phyloP scores from a whole-genome alignment of 2,329 filamentous ascomycete species.

The Hirsutella minnesotensis region DNA sequence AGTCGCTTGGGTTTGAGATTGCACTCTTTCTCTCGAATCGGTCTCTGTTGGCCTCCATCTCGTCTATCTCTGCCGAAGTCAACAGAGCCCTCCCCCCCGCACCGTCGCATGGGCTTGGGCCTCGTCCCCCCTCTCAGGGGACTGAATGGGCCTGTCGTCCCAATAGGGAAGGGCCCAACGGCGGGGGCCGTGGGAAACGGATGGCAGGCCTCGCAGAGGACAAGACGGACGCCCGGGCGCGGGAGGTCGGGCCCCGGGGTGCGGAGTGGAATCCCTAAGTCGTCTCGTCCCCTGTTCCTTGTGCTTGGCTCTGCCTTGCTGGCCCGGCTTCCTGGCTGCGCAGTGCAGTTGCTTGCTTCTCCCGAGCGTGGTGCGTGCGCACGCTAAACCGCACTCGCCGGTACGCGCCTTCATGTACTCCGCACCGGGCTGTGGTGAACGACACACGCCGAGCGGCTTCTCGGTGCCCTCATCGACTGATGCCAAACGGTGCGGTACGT shows the following conservation, averaged over 20 bases:
- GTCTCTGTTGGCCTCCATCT: background rate
- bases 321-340: background rate
- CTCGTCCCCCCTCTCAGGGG: background rate
- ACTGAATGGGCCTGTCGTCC: background rate
- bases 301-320: background rate
- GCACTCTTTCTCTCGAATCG: background rate
- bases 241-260: constrained; percentile 1
- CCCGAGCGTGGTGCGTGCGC: too few species aligned
- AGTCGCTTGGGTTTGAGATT: too few species aligned
- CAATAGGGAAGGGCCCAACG: background rate
- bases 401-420: too few species aligned
- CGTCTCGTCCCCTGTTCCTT: background rate
- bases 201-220: background rate
- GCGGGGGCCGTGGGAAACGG: background rate
- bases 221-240: background rate
- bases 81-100: background rate
- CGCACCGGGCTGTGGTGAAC: too few species aligned
- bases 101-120: background rate
- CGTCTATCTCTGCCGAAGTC: background rate
- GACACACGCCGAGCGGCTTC: too few species aligned
- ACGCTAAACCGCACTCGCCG: too few species aligned
- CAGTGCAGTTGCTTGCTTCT: background rate
- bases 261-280: background rate
- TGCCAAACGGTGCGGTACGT: too few species aligned
- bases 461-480: too few species aligned